Evolutionary conservation across 176 grass and related monocot genomes (phyloP), one percentile per base, ranked within the genome.

Genomic region (Juncus effusus): DNA sequence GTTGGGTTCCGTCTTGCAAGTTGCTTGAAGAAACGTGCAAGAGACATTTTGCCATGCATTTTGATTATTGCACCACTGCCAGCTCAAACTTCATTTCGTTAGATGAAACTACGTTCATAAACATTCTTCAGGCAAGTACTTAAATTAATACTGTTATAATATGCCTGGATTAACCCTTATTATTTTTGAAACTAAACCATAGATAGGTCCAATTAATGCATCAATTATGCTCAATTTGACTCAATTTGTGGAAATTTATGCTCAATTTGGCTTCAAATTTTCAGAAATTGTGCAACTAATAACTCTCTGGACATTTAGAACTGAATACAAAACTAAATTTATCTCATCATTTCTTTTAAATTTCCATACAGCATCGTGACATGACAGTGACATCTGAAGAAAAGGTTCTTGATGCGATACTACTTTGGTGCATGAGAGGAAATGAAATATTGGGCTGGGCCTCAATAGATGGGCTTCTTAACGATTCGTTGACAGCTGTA

Each of bases 361-460:
- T 6, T 9, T 9, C 44, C 9, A 47, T 6, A 47, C 44, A 96
- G 93, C 84, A 96, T 63, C 50, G 50, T 74, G 87, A 96, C 79
- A 89, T 96, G 87, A 96, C 93, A 54, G 87, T 96, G 63, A 91
- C 87, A 57, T 96, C 80, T n/a, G 93, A 96, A 86, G 92, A 96
- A 74, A 96, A 78, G 50, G 87, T 96, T 74, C 55, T 96, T 54
- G 82, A 96, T 84, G 82, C 85, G 63, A 80, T 96, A 72, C 77
- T 96, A 79, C 57, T 82, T 68, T 96, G 93, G 87, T 91, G 85
- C 39, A 86, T 79, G 82, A 77, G 81, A 78, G 74, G 77, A 67
- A 71, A 76, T 81, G 77, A 89, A 60, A 65, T 47, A 60, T 88
- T n/a, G 49, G 65, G 62, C 58, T 96, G 93, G 88, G 67, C 59